Conservation (phyloP, 306 rosid genomes). For the Myrica gale region DNA sequence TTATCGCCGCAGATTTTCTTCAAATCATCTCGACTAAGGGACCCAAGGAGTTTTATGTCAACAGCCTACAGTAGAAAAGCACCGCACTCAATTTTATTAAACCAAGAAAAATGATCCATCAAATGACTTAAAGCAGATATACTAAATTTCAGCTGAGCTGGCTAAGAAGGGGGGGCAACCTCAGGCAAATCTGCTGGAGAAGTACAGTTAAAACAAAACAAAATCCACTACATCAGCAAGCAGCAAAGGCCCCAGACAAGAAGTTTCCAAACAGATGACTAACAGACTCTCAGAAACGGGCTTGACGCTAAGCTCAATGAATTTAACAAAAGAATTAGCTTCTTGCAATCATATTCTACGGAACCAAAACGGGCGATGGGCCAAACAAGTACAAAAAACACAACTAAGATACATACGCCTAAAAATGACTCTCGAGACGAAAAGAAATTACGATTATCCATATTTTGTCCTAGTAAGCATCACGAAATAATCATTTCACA, state of each 20-base stretch:
- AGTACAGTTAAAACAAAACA: too few relatives aligned
- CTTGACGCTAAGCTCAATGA: neutral
- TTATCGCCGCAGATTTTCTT: conserved; percentile 83
- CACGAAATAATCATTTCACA: neutral
- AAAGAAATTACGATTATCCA: neutral
- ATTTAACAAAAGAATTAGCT: neutral
- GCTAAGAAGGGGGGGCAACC: neutral
- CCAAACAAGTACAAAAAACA: conserved; percentile 15
- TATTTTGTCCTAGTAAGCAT: neutral
- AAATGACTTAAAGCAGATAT: neutral
- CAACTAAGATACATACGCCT: neutral
- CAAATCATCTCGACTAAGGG: conserved; percentile 78
- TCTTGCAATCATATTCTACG: neutral
- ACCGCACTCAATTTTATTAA: neutral
- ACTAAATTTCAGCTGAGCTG: neutral
- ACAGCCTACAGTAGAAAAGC: conserved; percentile 61
- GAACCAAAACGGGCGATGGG: too few relatives aligned
- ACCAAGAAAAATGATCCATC: neutral
- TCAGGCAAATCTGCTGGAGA: too few relatives aligned
- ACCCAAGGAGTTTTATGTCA: conserved; percentile 80
- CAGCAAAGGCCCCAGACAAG: neutral
- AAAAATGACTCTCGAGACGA: too few relatives aligned
- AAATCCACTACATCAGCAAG: neutral
- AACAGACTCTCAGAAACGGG: neutral
- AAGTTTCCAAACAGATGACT: neutral